Evolutionary conservation across 1,139 yeast genomes (phyloP).

Genomic region (Blastobotrys aristatus): DNA sequence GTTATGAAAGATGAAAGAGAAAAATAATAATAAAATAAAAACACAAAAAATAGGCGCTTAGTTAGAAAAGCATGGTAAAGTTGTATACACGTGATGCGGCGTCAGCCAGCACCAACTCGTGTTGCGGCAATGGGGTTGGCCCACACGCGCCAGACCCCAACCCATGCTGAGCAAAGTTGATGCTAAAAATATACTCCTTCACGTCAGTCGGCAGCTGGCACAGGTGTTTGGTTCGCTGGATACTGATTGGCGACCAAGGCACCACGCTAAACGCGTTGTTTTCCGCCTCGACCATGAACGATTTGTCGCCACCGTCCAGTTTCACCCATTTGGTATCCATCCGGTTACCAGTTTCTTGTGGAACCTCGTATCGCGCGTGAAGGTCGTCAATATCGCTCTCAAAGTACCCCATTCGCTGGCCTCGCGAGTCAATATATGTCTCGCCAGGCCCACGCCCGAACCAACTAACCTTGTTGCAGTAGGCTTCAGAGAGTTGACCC

Average conservation of each 20-base stretch:
- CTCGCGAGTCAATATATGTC: constrained; percentile 35
- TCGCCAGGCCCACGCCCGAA: constrained; percentile 38
- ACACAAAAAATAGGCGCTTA: no score
- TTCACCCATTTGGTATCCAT: constrained; percentile 34
- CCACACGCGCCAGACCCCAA: constrained; percentile 39
- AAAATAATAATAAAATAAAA: no score
- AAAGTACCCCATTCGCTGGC: constrained; percentile 30
- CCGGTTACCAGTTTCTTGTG: constrained; percentile 39
- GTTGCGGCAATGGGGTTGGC: constrained; percentile 31
- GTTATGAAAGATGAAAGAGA: not conserved
- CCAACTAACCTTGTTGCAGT: constrained; percentile 27
- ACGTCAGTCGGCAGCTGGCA: constrained; percentile 24
- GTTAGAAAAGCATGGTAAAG: not conserved
- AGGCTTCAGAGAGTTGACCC: constrained; percentile 20
- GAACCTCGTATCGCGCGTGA: constrained; percentile 33
- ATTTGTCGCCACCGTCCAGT: not conserved
- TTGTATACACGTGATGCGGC: not conserved
- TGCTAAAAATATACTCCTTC: constrained; percentile 27
- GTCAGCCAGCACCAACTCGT: constrained; percentile 20
- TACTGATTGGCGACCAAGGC: constrained; percentile 26
- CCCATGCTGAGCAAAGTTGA: constrained; percentile 37
- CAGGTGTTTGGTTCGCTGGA: constrained; percentile 35
- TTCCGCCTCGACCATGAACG: not conserved
- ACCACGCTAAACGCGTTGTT: constrained; percentile 22
- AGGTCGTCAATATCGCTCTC: constrained; percentile 20